Percentiles rank a stretch among this genome's conserved stretches.
These are phyloP conservation scores for Xanthoconium separans DNA, from an alignment of 1,284 basidiomycete genomes.

Conservation along the genomic window DNA sequence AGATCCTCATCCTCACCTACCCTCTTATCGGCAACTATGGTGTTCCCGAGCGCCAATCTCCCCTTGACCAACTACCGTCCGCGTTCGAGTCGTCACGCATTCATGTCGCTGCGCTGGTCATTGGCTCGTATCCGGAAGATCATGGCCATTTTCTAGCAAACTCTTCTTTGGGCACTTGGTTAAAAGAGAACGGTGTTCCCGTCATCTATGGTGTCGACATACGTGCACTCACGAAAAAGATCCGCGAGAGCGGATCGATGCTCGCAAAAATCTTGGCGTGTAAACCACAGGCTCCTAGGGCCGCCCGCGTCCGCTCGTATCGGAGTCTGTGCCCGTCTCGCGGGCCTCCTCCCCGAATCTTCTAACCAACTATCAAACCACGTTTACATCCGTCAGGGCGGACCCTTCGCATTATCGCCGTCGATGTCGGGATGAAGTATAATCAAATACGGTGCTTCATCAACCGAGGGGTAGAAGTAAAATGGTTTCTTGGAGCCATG, in stretches of 20 bases:
- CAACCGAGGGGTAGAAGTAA: conserved; percentile 90
- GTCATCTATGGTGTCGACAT: conserved; percentile 98
- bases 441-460: conserved; percentile 99
- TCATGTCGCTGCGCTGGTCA: conserved; percentile 89
- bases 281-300: conserved; percentile 43
- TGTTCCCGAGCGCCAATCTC: conserved; percentile 76
- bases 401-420: conserved; percentile 80
- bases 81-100: conserved; percentile 96
- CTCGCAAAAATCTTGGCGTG: conserved; percentile 80
- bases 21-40: conserved; percentile 98
- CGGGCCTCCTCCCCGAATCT: conserved; percentile 52
- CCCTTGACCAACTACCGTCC: conserved; percentile 61
- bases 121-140: conserved; percentile 93
- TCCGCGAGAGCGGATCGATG: conserved; percentile 93
- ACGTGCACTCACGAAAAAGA: conserved; percentile 93
- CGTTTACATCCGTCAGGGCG: conserved; percentile 82
- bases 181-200: conserved; percentile 93
- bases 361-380: no score
- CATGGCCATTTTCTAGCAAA: conserved; percentile 94
- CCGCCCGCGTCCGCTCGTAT: conserved; percentile 32
- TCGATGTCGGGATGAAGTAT: conserved; percentile 99
- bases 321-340: conserved; percentile 45
- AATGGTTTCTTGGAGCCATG: conserved; percentile 97
- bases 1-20: conserved; percentile 97
- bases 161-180: conserved; percentile 89